phyloP scores from a whole-genome alignment of 2,329 filamentous ascomycete species.

The Diaporthe citriasiana region DNA sequence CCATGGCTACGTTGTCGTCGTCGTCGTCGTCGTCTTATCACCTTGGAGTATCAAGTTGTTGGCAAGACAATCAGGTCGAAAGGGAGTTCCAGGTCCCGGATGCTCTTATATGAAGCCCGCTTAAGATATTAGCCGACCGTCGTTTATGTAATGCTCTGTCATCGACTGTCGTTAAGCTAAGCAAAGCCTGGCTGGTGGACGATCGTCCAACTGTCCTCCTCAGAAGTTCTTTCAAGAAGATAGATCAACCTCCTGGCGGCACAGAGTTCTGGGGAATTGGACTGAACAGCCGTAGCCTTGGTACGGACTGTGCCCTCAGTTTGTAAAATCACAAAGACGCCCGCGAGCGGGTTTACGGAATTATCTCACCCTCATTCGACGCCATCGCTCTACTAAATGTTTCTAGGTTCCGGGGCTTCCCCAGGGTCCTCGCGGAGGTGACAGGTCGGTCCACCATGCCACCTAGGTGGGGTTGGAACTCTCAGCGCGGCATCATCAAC shows the following conservation, averaged over 20 bases:
- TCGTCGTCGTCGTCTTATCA: slow-evolving; percentile 8
- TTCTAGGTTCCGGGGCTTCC: not conserved
- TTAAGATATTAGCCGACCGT: not conserved
- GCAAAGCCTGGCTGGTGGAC: not conserved
- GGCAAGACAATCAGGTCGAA: not conserved
- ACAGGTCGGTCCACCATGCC: not conserved
- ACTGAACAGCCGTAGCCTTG: not conserved
- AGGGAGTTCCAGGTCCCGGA: not conserved
- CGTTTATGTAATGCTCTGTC: slow-evolving; percentile 31
- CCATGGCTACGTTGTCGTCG: slow-evolving; percentile 32
- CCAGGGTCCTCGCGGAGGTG: not conserved
- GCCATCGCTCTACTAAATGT: not conserved
- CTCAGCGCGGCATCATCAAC: slow-evolving; percentile 20
- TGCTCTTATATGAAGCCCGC: not conserved
- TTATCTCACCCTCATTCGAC: slow-evolving; percentile 2
- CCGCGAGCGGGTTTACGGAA: slow-evolving; percentile 30
- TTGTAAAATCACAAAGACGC: not conserved
- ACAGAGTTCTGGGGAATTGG: not conserved
- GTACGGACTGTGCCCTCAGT: slow-evolving; percentile 2
- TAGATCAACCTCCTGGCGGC: slow-evolving; percentile 13
- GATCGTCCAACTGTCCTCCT: not conserved
- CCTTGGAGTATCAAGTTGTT: not conserved
- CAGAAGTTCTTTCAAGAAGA: not conserved
- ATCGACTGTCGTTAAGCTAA: not conserved
- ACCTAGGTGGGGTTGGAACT: slow-evolving; percentile 23